phyloP scores from a whole-genome alignment of 345 rosid species.

The Eucalyptus cladocalyx region DNA sequence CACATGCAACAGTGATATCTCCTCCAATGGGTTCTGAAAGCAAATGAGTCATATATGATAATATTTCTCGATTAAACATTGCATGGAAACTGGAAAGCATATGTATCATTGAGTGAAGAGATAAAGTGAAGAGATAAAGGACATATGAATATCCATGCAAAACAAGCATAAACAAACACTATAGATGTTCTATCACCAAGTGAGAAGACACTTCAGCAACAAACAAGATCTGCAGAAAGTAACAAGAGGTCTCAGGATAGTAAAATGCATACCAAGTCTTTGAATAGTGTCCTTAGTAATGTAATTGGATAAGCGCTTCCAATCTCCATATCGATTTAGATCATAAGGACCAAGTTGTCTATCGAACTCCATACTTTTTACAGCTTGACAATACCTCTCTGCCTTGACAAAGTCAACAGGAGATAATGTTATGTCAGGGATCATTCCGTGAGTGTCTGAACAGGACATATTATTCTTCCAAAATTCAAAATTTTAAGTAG shows the following conservation, averaged over 20 bases:
- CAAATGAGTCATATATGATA: background rate
- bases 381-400: conserved; percentile 64
- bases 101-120: background rate
- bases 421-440: background rate
- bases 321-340: conserved; percentile 48
- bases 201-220: background rate
- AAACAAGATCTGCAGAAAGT: background rate
- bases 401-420: conserved; percentile 22
- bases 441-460: background rate
- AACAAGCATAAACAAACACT: background rate
- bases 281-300: conserved; percentile 43
- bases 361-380: conserved; percentile 66
- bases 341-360: conserved; percentile 72
- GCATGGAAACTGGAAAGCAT: background rate
- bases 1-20: conserved; percentile 60
- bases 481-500: background rate
- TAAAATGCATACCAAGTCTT: conserved; percentile 38
- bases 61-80: background rate
- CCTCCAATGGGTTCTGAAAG: conserved; percentile 88
- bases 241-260: background rate
- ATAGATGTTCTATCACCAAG: background rate
- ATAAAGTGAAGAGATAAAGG: background rate
- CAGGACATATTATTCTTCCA: background rate
- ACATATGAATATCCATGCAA: background rate
- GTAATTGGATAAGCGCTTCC: conserved; percentile 66